Percentiles rank a stretch among this genome's conserved stretches.
These are phyloP conservation scores for Podaxis carcinomalis DNA, from an alignment of 768 basidiomycete species.

Conservation along the genomic window DNA sequence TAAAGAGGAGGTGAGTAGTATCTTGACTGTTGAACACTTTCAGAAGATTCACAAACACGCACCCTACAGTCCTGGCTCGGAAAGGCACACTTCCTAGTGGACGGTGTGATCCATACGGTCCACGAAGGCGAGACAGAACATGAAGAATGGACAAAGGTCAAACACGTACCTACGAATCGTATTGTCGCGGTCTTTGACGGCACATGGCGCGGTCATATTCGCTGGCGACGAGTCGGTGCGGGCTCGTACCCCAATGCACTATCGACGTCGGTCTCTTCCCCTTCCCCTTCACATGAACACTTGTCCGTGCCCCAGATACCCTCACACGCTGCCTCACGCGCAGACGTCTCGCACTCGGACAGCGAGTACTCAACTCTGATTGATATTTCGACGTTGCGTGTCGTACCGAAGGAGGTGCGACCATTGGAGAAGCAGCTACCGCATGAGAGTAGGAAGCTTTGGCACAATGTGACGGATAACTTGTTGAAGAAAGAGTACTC, in stretches of 20 bases:
- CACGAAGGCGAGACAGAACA: slow-evolving; percentile 57
- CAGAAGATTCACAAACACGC: not conserved
- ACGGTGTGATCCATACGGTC: slow-evolving; percentile 88
- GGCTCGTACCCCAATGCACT: slow-evolving; percentile 38
- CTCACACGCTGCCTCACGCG: slow-evolving; percentile 37
- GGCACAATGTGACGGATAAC: slow-evolving; percentile 77
- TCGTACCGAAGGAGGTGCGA: slow-evolving; percentile 82
- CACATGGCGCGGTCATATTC: slow-evolving; percentile 78
- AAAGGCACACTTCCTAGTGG: slow-evolving; percentile 75
- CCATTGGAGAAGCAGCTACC: slow-evolving; percentile 75
- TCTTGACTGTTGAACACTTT: not conserved
- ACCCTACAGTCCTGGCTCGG: slow-evolving; percentile 78
- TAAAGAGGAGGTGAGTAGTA: slow-evolving; percentile 80
- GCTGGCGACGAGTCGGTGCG: slow-evolving; percentile 63
- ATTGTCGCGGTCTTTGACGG: slow-evolving; percentile 85
- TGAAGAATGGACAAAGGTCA: slow-evolving; percentile 78
- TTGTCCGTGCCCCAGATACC: slow-evolving; percentile 32
- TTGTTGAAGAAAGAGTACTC: slow-evolving; percentile 81
- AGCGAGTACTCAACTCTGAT: slow-evolving; percentile 66
- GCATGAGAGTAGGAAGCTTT: slow-evolving; percentile 81
- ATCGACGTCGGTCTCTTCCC: slow-evolving; percentile 42
- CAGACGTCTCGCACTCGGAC: slow-evolving; percentile 37
- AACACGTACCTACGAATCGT: slow-evolving; percentile 79
- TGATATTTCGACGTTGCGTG: slow-evolving; percentile 65
- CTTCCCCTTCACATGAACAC: slow-evolving; percentile 40